Evolutionary conservation across 148 eudicot genomes (phyloP), one percentile per base, ranked within the genome.

Genomic region (Rhododendron ovatum): DNA sequence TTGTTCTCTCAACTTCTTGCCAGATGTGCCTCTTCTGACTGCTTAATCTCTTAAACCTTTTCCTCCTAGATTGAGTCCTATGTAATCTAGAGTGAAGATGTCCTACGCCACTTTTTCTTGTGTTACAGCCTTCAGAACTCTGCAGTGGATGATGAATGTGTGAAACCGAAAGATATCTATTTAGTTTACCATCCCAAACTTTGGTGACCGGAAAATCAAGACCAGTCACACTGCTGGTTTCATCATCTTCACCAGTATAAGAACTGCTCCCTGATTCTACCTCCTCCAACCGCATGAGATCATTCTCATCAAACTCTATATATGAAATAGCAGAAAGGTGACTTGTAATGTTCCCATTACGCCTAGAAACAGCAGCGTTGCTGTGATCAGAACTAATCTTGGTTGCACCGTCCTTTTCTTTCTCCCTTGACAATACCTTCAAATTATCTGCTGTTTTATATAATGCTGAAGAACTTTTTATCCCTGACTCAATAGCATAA

Each of bases 141-240:
- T 97, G 98, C 63, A 97, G 93, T 20, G 99, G 99, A 92, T 97
- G 99, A 84, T 90, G 98, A 86, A 97, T 95, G 87, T 86, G 94
- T 77, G 95, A 87, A 43, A 92, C 89, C 67, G 90, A 87, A 48
- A 86, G 20, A 84, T 89, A 93, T 83, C 94, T 93, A 89, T 91
- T 95, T 83, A 82, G 93, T 90, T 91, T 96, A 80, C 95, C 94
- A 90, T 94, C 98, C 99, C 99, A 97, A 77, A 97, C 98, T 92
- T 90, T 94, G 69, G 92, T 93, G 59, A 93, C 91, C 30, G 98
- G 98, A 85, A 98, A 88, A 90, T 93, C 94, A 83, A 97, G 93
- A 87, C 99, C 98, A 39, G 92, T 95, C 75, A 93, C 88, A 82
- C 87, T 88, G 85, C 87, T 90, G 24, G 69, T 74, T 83, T 94